Percentiles rank a stretch among this genome's conserved stretches.
Conservation (phyloP, 2,329 filamentous ascomycete species). For the Pseudophaeomoniella oleicola region DNA sequence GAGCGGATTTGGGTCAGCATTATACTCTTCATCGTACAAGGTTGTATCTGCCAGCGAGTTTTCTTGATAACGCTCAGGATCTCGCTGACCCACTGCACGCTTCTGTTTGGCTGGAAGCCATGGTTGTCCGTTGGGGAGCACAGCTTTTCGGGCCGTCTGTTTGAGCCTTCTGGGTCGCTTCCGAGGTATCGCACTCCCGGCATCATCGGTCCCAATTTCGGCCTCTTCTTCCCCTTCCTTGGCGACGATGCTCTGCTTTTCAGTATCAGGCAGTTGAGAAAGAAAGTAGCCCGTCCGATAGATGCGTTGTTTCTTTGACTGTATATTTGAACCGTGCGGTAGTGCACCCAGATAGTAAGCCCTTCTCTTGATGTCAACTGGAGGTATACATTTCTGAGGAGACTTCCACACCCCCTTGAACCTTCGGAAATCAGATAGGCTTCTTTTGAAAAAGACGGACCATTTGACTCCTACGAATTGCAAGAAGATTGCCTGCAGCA, state of each 20-base stretch:
- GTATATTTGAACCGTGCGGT: conserved; percentile 9
- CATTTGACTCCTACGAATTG: conserved; percentile 26
- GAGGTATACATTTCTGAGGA: conserved; percentile 17
- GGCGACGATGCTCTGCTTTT: conserved; percentile 22
- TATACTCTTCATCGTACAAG: not conserved
- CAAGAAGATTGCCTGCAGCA: conserved; percentile 30
- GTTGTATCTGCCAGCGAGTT: not conserved
- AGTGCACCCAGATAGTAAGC: conserved; percentile 27
- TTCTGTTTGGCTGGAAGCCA: too few relatives aligned
- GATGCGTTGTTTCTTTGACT: conserved; percentile 18
- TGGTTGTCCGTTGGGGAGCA: too few relatives aligned
- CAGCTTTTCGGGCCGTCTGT: conserved; percentile 14
- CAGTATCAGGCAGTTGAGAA: conserved; percentile 35
- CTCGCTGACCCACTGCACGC: too few relatives aligned
- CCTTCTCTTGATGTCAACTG: conserved; percentile 26
- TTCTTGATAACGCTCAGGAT: not conserved
- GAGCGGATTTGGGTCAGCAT: not conserved
- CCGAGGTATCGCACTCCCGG: not conserved
- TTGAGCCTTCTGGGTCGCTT: not conserved
- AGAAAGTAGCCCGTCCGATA: conserved; percentile 38
- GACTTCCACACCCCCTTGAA: conserved; percentile 26
- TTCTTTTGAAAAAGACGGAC: conserved; percentile 17
- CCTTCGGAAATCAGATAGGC: conserved; percentile 8
- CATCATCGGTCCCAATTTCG: not conserved
- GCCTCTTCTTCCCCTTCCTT: conserved; percentile 8